These are phyloP conservation scores for Dryadomyces quercus-mongolicae DNA, from an alignment of 2,329 filamentous ascomycete genomes.

Conservation along the genomic window DNA sequence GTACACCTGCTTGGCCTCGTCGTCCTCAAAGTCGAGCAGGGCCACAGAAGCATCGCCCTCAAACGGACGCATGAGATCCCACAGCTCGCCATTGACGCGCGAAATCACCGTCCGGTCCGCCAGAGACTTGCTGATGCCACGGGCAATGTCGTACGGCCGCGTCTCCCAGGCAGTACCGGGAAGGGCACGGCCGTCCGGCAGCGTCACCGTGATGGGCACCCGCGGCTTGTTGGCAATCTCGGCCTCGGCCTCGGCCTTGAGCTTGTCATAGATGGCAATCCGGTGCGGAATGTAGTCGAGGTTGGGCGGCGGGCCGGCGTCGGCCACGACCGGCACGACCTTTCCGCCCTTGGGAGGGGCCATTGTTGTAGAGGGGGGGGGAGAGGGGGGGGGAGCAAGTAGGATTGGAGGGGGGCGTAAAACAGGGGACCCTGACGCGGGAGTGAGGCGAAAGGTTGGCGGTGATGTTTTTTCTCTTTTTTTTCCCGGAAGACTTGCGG, in stretches of 20 bases:
- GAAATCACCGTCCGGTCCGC: constrained; percentile 82
- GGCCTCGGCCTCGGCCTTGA: constrained; percentile 74
- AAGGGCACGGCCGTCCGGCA: constrained; percentile 59
- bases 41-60: constrained; percentile 80
- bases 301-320: constrained; percentile 24
- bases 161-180: constrained; percentile 82
- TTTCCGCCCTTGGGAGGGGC: constrained; percentile 11
- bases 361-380: not conserved
- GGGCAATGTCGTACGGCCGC: constrained; percentile 67
- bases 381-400: not conserved
- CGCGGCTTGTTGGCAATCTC: constrained; percentile 60
- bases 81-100: constrained; percentile 70
- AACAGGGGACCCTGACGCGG: not conserved
- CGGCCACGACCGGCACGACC: constrained; percentile 10
- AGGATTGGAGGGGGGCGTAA: not conserved
- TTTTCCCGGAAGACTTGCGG: not conserved
- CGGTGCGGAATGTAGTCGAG: constrained; percentile 75
- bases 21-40: constrained; percentile 65
- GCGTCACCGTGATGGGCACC: constrained; percentile 60
- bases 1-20: constrained; percentile 81
- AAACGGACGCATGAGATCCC: constrained; percentile 85
- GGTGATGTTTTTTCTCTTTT: not conserved
- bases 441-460: not conserved
- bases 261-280: constrained; percentile 74
- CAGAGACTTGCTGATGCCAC: constrained; percentile 70